These are phyloP conservation scores for Neobulgaria alba DNA, from an alignment of 2,329 filamentous ascomycete species.

Conservation along the genomic window DNA sequence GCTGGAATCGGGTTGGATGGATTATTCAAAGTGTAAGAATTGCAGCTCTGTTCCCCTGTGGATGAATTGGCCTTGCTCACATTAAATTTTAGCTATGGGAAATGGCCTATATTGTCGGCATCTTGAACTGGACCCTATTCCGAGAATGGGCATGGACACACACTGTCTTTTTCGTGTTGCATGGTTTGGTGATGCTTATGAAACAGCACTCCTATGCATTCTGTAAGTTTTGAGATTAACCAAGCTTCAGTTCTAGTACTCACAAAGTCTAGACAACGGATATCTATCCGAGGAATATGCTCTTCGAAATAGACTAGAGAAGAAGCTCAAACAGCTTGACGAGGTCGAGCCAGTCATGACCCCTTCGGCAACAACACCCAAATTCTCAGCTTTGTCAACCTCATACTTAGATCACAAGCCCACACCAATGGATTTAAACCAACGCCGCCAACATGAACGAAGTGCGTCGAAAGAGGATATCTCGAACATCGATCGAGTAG, in stretches of 20 bases:
- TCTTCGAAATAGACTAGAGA: slow-evolving; percentile 36
- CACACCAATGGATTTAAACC: slow-evolving; percentile 33
- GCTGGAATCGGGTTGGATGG: slow-evolving; percentile 64
- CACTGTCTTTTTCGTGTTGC: slow-evolving; percentile 68
- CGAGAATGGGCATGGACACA: slow-evolving; percentile 79
- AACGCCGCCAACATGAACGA: slow-evolving; percentile 33
- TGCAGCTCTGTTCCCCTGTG: slow-evolving; percentile 1
- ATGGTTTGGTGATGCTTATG: slow-evolving; percentile 70
- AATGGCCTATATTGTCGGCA: slow-evolving; percentile 48
- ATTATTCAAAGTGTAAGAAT: slow-evolving; percentile 60
- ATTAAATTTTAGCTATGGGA: slow-evolving; percentile 62
- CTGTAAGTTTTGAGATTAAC: slow-evolving; percentile 29
- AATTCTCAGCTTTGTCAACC: slow-evolving; percentile 35
- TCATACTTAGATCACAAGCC: slow-evolving; percentile 36
- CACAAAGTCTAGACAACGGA: slow-evolving; percentile 48
- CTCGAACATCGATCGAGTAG: slow-evolving; percentile 50
- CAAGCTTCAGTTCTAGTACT: background rate
- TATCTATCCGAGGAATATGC: slow-evolving; percentile 55
- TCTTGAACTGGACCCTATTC: slow-evolving; percentile 58
- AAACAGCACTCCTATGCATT: slow-evolving; percentile 76
- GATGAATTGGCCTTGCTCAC: too few species aligned
- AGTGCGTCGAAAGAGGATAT: slow-evolving; percentile 14
- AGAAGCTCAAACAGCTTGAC: slow-evolving; percentile 49
- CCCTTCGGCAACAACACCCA: slow-evolving; percentile 36
- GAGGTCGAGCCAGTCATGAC: slow-evolving; percentile 38